Evolutionary conservation across 176 grass and related monocot genomes (phyloP).

Genomic region (Chrysopogon serrulatus): DNA sequence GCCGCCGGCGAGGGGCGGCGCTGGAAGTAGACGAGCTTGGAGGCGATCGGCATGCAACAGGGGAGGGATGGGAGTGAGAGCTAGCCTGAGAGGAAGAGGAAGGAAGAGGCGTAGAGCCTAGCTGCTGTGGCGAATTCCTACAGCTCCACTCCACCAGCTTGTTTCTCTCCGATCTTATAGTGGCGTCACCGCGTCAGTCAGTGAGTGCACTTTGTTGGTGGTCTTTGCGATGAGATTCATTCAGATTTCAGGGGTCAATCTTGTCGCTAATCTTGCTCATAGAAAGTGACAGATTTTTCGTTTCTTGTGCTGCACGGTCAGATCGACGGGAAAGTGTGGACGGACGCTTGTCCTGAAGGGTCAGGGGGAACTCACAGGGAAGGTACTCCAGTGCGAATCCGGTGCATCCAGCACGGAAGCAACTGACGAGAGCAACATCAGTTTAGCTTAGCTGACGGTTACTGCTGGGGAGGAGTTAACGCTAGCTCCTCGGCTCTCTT

Average conservation of each 20-base stretch:
- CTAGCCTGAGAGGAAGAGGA: too few relatives aligned
- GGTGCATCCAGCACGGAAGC: neutral
- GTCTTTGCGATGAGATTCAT: neutral
- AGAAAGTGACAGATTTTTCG: neutral
- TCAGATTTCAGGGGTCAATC: neutral
- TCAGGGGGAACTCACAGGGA: too few relatives aligned
- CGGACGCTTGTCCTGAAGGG: neutral
- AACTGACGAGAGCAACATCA: neutral
- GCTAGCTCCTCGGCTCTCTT: neutral
- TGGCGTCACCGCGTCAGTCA: neutral
- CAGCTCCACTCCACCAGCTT: neutral
- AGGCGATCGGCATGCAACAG: conserved; percentile 45
- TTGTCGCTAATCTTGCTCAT: neutral
- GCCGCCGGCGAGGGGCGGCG: conserved; percentile 32
- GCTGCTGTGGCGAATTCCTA: conserved; percentile 1
- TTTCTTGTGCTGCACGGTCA: neutral
- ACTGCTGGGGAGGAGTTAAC: neutral
- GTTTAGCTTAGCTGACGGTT: neutral
- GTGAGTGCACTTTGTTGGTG: neutral
- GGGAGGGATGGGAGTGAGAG: neutral
- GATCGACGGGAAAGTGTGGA: neutral
- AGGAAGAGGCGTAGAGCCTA: neutral
- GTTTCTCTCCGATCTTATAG: neutral
- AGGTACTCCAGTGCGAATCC: too few relatives aligned
- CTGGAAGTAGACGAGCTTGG: conserved; percentile 59